Base-by-base conservation (phyloP, 139 green algal genomes). In the Chlamydomonas schloesseri region DNA sequence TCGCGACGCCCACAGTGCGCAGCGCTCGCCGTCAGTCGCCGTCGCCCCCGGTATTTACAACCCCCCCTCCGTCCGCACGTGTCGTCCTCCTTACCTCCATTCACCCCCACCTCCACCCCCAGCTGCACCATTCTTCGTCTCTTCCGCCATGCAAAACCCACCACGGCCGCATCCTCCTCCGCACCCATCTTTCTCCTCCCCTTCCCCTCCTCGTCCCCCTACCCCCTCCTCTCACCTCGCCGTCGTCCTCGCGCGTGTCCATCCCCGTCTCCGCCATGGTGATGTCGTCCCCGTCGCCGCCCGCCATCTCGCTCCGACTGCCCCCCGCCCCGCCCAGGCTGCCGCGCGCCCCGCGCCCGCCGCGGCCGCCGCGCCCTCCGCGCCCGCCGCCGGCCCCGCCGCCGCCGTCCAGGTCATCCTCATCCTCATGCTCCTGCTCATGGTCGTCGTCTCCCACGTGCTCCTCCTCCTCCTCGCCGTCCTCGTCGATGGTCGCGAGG, bases 261-360 rank as follows among this genome's bases (percentile, higher is more conserved):
- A 29, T 36, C 13, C 58, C 62, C 37, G 77, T 83, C 62, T 81
- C 74, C 34, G 77, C 77, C 29, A 83, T n/a, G 20, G 77, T 83
- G 8, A 83, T 62, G 46, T 83, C 77, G 37, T 83, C 77, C 20
- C 77, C 77, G 28, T 83, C 77, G 37, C 60, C 76, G 62, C 69
- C 75, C 26, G 4, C 55, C 75, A 72, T 71, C 24, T 72, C 75
- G 57, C 34, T 72, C 3, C 55, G 21, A 2, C 55, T 62, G 58
- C 75, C 9, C 0, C n/a, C 14, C n/a, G 23, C 67, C 4, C 62
- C 57, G 57, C 23, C 57, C 8, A 6, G 8, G 20, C 57, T 64
- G 57, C 57, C 21, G 57, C 57, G 57, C 6, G 2, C 57, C 8
- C 20, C 62, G 62, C 18, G 18, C 17, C 26, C 26, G 62, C 62